Base-by-base conservation (phyloP, 2,329 filamentous ascomycete species). In the Sarocladium kiliense region DNA sequence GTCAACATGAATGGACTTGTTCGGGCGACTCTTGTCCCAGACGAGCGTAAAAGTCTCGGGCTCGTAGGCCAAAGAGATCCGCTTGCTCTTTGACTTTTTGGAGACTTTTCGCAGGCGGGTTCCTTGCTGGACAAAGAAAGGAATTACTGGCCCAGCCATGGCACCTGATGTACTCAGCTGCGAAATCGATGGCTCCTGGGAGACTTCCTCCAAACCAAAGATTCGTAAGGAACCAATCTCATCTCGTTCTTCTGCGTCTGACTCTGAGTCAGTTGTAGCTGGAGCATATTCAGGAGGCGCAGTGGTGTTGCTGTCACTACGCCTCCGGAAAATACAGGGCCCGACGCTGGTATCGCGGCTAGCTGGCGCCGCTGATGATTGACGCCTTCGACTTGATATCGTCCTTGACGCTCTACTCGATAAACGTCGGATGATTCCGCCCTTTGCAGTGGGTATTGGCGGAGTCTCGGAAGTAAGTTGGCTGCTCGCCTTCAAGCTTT, bases 1-100 rank as follows among this genome's bases (percentile, higher is more conserved):
- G 65, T 99, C 94, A 59, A 99, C 89, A 69, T 96, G 95, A 60
- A 99, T 88, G 54, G 84, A 85, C 68, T 97, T 97, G 23, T 85
- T 82, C 1, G 88, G 86, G 34, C 89, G 85, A 9, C 80, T 83
- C 47, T 85, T 81, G 69, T 96, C 89, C 93, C 93, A 97, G 25
- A 81, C 88, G 23, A 99, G 89, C 69, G 91, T 94, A 58, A 89
- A 92, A 1, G 88, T 82, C 64, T 93, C 88, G 23, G 88, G 80
- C 64, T 97, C 91, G 23, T 97, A 83, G 54, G 87, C 83, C 32
- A 87, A 76, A 26, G 74, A 74, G 63, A 97, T 84, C 25, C 80
- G 81, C 66, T 94, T 91, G 55, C 80, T 76, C 59, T 86, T 85
- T 62, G 79, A 86, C 68, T 93, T 94, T 73, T 89, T 93, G 45